Base-by-base conservation (phyloP, 768 basidiomycete genomes). In the Tulasnella sp. region DNA sequence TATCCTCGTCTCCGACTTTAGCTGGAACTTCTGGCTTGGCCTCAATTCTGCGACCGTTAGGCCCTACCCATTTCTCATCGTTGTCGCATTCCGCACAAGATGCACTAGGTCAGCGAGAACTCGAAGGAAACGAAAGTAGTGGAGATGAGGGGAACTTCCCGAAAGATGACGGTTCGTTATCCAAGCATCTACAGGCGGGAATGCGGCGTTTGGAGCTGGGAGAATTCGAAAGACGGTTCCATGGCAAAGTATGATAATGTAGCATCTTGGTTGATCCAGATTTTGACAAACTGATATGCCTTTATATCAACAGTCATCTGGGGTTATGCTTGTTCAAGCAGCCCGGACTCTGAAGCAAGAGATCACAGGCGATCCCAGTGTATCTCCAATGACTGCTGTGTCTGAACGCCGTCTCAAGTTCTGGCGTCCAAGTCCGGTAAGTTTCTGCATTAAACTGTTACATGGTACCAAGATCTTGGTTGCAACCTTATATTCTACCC, bases 261-360 rank as follows among this genome's bases (percentile, higher is more conserved):
- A n/a, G n/a, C n/a, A n/a, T n/a, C n/a, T n/a, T n/a, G n/a, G n/a
- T n/a, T n/a, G n/a, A n/a, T n/a, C n/a, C n/a, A n/a, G n/a, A n/a
- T 7, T 8, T 15, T 25, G 19, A 5, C 22, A 37, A 37, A 20
- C 8, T 13, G n/a, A 40, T 8, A 25, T 22, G 47, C 32, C 34
- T 20, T 48, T 24, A 7, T 9, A 5, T 20, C 5, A 16, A 2
- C 31, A 53, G 51, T 53, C 51, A 15, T 45, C 51, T 29, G 54
- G 73, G 7, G 66, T 71, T 24, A 71, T 73, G 57, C 64, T 78
- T 8, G 56, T 79, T 6, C 72, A 72, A 57, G 67, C 69, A 4
- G 79, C 78, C 2, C 67, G 79, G 10, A 74, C 77, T 53, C 64
- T 80, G 8, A 81, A 79, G 61, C 70, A 72, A 25, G 75, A 77